A percentile compares a stretch with the other conserved stretches of the same genome.
Conservation (phyloP, 116 monocot species). For the Phalaenopsis hybrid region DNA sequence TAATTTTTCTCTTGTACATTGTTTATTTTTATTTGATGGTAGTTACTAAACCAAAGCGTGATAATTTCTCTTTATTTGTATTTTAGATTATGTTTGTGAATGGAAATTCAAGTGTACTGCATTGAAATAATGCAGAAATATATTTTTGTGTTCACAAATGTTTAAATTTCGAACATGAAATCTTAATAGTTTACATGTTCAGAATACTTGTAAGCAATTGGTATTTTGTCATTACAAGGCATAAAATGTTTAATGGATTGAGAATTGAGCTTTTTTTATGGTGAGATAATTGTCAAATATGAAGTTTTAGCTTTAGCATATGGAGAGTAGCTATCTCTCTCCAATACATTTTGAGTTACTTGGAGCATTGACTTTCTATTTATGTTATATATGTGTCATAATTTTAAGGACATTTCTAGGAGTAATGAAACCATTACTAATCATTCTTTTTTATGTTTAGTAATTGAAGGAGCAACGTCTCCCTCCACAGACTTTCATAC, state of each 20-base stretch:
- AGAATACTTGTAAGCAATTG: not conserved
- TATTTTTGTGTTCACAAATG: not conserved
- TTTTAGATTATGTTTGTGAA: not conserved
- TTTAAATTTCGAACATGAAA: not conserved
- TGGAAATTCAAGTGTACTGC: not conserved
- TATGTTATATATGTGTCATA: not conserved
- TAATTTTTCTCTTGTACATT: not conserved
- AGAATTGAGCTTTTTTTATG: not conserved
- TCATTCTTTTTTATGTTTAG: conserved; percentile 29
- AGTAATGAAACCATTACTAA: not conserved
- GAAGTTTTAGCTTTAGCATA: not conserved
- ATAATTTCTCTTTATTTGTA: too few species aligned
- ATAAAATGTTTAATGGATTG: not conserved
- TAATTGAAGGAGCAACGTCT: conserved; percentile 96
- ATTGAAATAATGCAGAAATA: not conserved
- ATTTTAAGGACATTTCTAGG: not conserved
- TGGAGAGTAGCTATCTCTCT: not conserved
- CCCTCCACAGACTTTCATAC: conserved; percentile 95
- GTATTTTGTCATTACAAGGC: not conserved
- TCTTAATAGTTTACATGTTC: not conserved
- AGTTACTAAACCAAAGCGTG: not conserved
- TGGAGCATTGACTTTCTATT: not conserved
- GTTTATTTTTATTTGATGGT: not conserved
- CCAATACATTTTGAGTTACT: not conserved
- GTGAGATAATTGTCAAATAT: not conserved